Evolutionary conservation across 257 asterid genomes (phyloP).

Genomic region (Solanum acaule): DNA sequence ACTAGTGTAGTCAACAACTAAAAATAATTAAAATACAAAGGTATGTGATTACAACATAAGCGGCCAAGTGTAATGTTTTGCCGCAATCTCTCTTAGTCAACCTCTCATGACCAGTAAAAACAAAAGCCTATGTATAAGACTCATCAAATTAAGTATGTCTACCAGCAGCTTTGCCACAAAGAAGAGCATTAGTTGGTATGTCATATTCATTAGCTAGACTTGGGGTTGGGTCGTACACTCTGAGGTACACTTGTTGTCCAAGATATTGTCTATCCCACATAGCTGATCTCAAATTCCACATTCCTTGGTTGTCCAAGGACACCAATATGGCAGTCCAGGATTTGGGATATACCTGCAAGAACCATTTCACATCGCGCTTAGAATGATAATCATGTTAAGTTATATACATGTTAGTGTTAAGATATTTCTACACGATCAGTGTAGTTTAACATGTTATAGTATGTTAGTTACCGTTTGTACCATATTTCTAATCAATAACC

Average conservation of each 20-base stretch:
- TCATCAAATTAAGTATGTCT: not conserved
- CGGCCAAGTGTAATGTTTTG: not conserved
- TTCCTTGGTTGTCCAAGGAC: constrained; percentile 93
- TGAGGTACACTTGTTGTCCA: constrained; percentile 78
- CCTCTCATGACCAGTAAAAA: constrained; percentile 1
- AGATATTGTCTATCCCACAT: constrained; percentile 88
- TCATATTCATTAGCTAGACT: constrained; percentile 61
- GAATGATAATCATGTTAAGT: not conserved
- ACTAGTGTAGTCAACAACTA: not conserved
- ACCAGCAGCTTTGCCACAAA: constrained; percentile 71
- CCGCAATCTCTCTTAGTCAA: not conserved
- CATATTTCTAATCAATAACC: not conserved
- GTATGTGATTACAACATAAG: not conserved
- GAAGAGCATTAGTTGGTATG: constrained; percentile 65
- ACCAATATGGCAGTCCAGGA: constrained; percentile 83
- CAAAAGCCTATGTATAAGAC: not conserved
- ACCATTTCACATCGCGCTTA: not conserved
- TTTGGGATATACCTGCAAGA: constrained; percentile 67
- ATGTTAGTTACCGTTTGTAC: not conserved
- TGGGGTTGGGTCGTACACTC: constrained; percentile 54
- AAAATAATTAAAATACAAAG: not conserved
- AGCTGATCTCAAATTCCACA: constrained; percentile 97
- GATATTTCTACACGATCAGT: not conserved
- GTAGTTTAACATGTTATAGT: not conserved
- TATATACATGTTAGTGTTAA: not conserved